Evolutionary conservation across 192 early-diverging fungal genomes (phyloP), one percentile per base, ranked within the genome.

Genomic region (Physocladia obscura): DNA sequence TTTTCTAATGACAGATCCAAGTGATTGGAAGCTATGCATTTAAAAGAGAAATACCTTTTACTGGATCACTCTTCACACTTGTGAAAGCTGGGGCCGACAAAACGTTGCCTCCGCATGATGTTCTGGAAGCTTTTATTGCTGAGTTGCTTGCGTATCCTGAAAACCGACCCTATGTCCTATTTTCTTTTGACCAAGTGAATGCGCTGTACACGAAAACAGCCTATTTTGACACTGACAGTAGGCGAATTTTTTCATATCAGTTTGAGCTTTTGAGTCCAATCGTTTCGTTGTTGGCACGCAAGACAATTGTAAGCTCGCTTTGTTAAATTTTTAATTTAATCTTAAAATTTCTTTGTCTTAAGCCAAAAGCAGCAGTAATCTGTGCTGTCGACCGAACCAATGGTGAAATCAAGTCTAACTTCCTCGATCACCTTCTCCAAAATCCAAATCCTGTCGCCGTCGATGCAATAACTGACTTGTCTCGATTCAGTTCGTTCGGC

Each of bases 131-230:
- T 11, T 65, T 65, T 49, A 65, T 65, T 6, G 35, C 17, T n/a
- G 62, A 65, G 49, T 51, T 65, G 62, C 27, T 65, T 21, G 62
- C 49, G 27, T 51, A 34, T 32, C 62, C 62, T 1, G 62, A 65
- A 32, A 65, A 65, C 48, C n/a, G 76, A 49, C 68, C 76, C 44
- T 30, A 19, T 22, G 59, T 77, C 37, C 35, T 77, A 29, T 56
- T 77, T 34, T 51, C 56, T 17, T 38, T 77, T 29, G 76, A 77
- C 49, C 71, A 77, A 59, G 61, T 69, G 21, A 77, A 77, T 57
- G 76, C 76, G 13, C 44, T 77, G 4, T 74, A 63, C 59, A 39
- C 57, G 0, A 61, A 62, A 19, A 77, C 76, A 13, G 47, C 63
- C 3, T 77, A 77, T 52, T 35, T 29, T 40, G 76, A 77, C 49